These are phyloP conservation scores for Ceratocystis huliohia DNA, from an alignment of 2,329 filamentous ascomycete species.

Conservation along the genomic window DNA sequence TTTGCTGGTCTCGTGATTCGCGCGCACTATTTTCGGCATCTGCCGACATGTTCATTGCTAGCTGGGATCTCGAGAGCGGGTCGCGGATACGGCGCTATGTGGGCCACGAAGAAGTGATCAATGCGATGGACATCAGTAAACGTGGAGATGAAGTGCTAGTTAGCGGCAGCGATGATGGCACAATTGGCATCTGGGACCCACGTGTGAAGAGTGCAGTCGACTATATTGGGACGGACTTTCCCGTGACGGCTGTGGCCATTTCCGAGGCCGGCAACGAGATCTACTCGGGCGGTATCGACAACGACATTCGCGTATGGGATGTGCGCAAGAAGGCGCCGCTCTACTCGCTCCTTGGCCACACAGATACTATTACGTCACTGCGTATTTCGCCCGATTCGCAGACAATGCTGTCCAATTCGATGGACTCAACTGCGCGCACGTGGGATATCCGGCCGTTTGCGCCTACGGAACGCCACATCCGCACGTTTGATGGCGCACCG, in stretches of 20 bases:
- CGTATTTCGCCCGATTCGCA: constrained; percentile 88
- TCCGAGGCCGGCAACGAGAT: constrained; percentile 91
- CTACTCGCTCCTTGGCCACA: constrained; percentile 80
- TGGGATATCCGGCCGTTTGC: constrained; percentile 97
- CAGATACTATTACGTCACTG: constrained; percentile 82
- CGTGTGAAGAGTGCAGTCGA: constrained; percentile 78
- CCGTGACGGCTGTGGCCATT: constrained; percentile 81
- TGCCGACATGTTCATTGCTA: constrained; percentile 83
- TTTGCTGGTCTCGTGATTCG: constrained; percentile 95
- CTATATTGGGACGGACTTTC: constrained; percentile 81
- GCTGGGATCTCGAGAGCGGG: constrained; percentile 91
- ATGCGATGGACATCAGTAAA: constrained; percentile 75
- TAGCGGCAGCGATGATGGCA: constrained; percentile 86
- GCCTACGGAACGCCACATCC: constrained; percentile 69
- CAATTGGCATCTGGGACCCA: constrained; percentile 91
- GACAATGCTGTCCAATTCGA: constrained; percentile 76
- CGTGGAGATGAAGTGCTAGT: constrained; percentile 82
- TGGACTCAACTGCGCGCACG: constrained; percentile 85
- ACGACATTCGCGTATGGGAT: constrained; percentile 96
- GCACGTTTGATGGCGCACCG: constrained; percentile 84
- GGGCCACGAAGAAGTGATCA: constrained; percentile 93
- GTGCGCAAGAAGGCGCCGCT: constrained; percentile 78
- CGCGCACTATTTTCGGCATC: constrained; percentile 83
- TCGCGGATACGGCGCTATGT: constrained; percentile 80
- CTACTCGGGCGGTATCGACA: constrained; percentile 89